Base-by-base conservation (phyloP, 352 stramenopile genomes). In the Globisporangium abappressorium region DNA sequence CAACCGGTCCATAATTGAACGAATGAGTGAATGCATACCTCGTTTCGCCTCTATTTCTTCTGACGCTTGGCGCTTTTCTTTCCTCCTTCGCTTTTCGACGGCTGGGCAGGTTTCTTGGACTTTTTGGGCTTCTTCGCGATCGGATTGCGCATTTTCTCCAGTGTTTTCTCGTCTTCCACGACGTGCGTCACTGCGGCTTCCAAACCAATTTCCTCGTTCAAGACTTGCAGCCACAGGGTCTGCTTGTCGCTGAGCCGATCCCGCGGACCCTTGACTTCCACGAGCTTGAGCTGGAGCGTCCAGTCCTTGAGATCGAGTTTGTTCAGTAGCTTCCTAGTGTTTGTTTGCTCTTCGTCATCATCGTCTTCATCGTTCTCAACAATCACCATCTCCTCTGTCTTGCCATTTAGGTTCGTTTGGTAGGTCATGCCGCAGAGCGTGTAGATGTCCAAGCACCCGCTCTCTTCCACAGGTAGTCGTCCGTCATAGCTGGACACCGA, bases 241-340 rank as follows among this genome's bases (percentile, higher is more conserved):
- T 97, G 90, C 53, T 94, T 91, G 65, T 93, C 84, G 47, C 84
- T 94, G 1, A 97, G 75, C 47, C 81, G 82, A 61, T 97, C 90
- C 18, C 89, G 80, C 30, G 90, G 87, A 0, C 89, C 89, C 66
- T 97, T 97, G 14, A 97, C 90, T 74, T 97, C 90, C 18, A 97
- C 85, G 3, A 95, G 63, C 66, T 91, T 91, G 22, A 93, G 54
- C 9, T 76, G 12, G 12, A 77, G 26, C 28, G 61, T 54, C 62
- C 68, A 80, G 22, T 18, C 65, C 1, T 38, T 49, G 5, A 68
- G 65, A 3, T 46, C 43, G 5, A 68, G 3, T 46, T 62, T 62
- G 65, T 66, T 43, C 7, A 75, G 26, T 8, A 81, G 65, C 26
- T 47, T 51, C 18, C 76, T n/a, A 12, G 54, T n/a, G 15, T 64